These are phyloP conservation scores for Nicotiana knightiana DNA, from an alignment of 257 asterid genomes.

Conservation along the genomic window DNA sequence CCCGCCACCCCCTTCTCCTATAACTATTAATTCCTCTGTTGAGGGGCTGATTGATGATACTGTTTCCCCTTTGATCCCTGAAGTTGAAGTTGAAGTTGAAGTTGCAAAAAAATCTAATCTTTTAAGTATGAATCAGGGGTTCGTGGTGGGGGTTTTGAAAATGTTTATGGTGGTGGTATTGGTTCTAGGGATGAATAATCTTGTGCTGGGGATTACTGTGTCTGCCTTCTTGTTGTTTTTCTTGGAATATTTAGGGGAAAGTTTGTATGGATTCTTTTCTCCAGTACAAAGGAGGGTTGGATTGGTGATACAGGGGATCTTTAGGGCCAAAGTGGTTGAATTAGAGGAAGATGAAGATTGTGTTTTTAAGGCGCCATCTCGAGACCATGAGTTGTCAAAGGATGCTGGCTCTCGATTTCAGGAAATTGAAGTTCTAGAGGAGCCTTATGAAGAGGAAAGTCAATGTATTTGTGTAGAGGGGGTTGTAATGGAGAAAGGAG, in stretches of 20 bases:
- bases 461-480: not conserved
- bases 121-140: conserved; percentile 19
- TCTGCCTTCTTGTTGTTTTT: conserved; percentile 58
- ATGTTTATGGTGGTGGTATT: conserved; percentile 47
- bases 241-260: conserved; percentile 44
- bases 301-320: not conserved
- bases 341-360: conserved; percentile 9
- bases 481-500: conserved; percentile 26
- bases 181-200: conserved; percentile 48
- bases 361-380: not conserved
- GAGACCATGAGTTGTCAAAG: conserved; percentile 3
- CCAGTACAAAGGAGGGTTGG: conserved; percentile 12
- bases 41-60: not conserved
- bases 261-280: conserved; percentile 4
- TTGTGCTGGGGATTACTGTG: conserved; percentile 58
- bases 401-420: not conserved
- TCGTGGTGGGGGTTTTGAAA: conserved; percentile 37
- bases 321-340: conserved; percentile 9
- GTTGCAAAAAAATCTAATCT: too few species aligned
- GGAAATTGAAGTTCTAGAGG: conserved; percentile 21
- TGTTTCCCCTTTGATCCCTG: not conserved
- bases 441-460: conserved; percentile 15
- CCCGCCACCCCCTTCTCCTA: conserved; percentile 3
- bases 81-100: not conserved
- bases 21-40: not conserved